A percentile compares a stretch with the other conserved stretches of the same genome.
phyloP scores from a whole-genome alignment of 257 asterid species.

The Nicotiana tomentosiformis region DNA sequence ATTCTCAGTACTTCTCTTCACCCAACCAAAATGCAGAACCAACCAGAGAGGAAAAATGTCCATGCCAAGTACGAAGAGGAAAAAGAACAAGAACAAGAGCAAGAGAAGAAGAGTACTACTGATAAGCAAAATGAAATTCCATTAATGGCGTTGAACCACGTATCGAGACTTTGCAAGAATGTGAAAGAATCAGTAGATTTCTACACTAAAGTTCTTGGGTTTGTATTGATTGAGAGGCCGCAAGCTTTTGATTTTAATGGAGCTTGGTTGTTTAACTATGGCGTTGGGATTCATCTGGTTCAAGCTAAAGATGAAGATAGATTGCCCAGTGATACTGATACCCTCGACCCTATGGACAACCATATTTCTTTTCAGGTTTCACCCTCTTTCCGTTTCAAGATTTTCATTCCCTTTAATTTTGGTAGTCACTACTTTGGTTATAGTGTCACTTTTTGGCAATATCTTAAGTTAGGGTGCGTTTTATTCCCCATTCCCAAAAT shows the following conservation, averaged over 20 bases:
- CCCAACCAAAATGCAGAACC: constrained; percentile 22
- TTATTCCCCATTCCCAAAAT: no score
- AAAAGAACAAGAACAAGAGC: neutral
- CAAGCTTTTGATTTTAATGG: constrained; percentile 59
- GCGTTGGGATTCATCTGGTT: constrained; percentile 67
- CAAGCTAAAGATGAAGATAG: constrained; percentile 38
- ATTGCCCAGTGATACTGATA: constrained; percentile 29
- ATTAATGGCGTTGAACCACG: constrained; percentile 64
- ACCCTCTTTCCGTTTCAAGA: neutral
- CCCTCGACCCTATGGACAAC: constrained; percentile 65
- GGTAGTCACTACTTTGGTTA: neutral
- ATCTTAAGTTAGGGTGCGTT: no score
- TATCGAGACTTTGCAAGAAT: constrained; percentile 56
- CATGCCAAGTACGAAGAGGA: neutral
- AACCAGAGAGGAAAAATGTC: constrained; percentile 1
- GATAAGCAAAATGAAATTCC: constrained; percentile 21
- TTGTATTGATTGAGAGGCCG: constrained; percentile 54
- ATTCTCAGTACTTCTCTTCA: no score
- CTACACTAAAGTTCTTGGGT: constrained; percentile 56
- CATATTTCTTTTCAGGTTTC: constrained; percentile 66
- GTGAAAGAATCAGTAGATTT: constrained; percentile 49
- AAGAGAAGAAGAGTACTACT: neutral
- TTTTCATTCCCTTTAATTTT: neutral
- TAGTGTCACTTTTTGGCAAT: neutral
- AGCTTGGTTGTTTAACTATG: constrained; percentile 87